Base-by-base conservation (phyloP, 2,329 filamentous ascomycete species). In the Ceratocystis papillata region DNA sequence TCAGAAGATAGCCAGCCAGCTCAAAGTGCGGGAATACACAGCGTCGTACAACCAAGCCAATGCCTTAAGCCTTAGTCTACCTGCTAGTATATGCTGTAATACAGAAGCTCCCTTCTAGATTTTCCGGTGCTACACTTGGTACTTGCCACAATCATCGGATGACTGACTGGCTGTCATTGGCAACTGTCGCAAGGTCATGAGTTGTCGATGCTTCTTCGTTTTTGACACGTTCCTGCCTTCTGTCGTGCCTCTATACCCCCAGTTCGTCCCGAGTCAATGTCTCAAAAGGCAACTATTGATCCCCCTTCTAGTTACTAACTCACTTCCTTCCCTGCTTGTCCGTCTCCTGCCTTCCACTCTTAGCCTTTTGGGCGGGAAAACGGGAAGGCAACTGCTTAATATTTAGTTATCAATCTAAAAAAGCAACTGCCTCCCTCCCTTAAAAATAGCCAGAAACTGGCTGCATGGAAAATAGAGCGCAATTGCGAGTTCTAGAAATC, bases 251-350 rank as follows among this genome's bases (percentile, higher is more conserved):
- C 8, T 37, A 37, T 37, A 37, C 33, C 33, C 5, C 53, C 53
- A 57, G 53, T 57, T 57, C 53, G n/a, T 57, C 53, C 53, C 53
- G 53, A 57, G 53, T 57, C 53, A 33, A 17, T 57, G 53, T 57
- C 53, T 57, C 53, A 57, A 57, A 57, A 15, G 53, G 12, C 53
- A 33, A 57, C 53, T 57, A n/a, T 30, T 15, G 12, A 50, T 50
- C 20, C 15, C 45, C 45, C 45, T 20, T 20, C 45, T 20, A 17
- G 17, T 8, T 7, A 17, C 17, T 3, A 17, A 6, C 48, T 53
- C 48, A 20, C 8, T 50, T 25, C n/a, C 48, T 53, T 53, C 20
- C 20, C 15, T 53, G 20, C 48, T 2, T 25, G 48, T 25, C 25
- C 46, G 3, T 50, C 15, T 17, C 25, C 46, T 50, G 17, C 15